Conservation (phyloP, 768 basidiomycete genomes). For the Tulasnella sp. region DNA sequence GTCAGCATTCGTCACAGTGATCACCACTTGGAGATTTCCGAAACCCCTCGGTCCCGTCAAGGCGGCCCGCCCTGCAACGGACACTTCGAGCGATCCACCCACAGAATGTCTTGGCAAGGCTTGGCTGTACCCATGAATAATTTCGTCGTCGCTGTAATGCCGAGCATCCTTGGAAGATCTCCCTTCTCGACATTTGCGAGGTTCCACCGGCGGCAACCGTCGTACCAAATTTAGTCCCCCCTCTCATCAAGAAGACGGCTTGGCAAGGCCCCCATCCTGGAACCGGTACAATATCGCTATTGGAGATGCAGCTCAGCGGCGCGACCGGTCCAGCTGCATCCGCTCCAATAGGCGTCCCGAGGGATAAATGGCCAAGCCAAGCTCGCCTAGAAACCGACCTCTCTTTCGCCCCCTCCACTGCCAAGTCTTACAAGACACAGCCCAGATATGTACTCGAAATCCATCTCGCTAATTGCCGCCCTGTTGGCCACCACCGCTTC, state of each 20-base stretch:
- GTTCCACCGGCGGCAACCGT: conserved; percentile 17
- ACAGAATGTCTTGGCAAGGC: neutral
- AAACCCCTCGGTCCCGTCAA: too few relatives aligned
- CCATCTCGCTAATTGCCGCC: conserved; percentile 20
- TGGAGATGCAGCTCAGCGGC: neutral
- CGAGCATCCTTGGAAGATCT: neutral
- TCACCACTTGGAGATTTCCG: neutral
- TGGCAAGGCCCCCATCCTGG: neutral
- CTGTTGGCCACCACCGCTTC: conserved; percentile 25
- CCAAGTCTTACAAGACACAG: neutral
- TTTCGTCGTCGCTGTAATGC: neutral
- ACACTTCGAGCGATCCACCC: neutral
- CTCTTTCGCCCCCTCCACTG: neutral
- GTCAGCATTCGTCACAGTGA: neutral
- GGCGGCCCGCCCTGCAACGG: neutral
- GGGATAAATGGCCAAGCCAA: conserved; percentile 11
- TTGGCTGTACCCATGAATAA: neutral
- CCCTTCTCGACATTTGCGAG: conserved; percentile 5
- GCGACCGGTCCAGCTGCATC: neutral
- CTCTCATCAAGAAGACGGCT: neutral
- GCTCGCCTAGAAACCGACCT: neutral
- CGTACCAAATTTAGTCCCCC: neutral
- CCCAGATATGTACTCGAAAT: conserved; percentile 6
- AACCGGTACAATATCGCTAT: conserved; percentile 13
- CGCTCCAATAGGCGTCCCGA: neutral